phyloP scores from a whole-genome alignment of 306 rosid genomes.

The Notholithocarpus densiflorus region DNA sequence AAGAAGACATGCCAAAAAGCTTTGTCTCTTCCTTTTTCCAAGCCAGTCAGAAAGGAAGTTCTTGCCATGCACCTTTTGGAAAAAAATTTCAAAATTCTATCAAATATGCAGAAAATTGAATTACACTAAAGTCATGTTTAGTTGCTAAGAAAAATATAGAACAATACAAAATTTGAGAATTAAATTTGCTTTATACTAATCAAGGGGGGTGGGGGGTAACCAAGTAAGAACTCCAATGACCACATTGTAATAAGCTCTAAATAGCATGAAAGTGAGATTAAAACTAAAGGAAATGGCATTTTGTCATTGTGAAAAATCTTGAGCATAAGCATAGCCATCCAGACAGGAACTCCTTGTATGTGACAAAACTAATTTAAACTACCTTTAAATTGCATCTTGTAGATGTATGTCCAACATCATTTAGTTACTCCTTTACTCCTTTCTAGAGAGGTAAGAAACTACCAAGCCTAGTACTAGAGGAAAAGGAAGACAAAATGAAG shows the following conservation, averaged over 20 bases:
- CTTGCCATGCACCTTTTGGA: background rate
- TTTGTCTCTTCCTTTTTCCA: background rate
- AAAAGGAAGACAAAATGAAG: background rate
- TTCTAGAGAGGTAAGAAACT: background rate
- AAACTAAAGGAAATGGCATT: background rate
- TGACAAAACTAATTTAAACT: background rate
- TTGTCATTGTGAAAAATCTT: background rate
- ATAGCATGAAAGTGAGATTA: background rate
- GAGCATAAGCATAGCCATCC: background rate
- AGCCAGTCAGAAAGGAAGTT: background rate
- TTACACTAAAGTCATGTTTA: background rate
- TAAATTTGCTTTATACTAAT: background rate
- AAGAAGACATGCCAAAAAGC: background rate
- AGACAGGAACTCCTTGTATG: background rate
- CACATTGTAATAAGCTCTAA: background rate
- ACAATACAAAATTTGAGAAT: background rate
- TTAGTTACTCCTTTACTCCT: background rate
- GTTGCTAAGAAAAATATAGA: background rate
- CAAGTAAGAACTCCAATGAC: background rate
- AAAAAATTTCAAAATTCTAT: background rate
- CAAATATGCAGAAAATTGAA: background rate
- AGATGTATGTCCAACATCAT: background rate
- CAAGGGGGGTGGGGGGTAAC: background rate
- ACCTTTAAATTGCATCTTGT: background rate
- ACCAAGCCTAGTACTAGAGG: background rate